Conservation (phyloP, 1,284 basidiomycete genomes). For the Ceratobasidium sp. region DNA sequence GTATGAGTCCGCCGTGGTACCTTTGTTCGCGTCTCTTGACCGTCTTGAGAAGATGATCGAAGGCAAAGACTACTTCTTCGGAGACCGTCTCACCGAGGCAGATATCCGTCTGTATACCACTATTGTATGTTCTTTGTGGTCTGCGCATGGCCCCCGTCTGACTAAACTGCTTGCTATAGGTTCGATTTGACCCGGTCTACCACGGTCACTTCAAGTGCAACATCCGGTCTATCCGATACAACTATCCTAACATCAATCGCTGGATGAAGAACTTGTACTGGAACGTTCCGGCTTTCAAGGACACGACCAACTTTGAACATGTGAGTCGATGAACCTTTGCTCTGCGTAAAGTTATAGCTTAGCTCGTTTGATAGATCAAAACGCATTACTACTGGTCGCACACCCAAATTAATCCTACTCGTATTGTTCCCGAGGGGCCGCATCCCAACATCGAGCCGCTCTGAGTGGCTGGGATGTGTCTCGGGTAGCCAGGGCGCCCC, state of each 20-base stretch:
- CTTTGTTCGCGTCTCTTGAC: conserved; percentile 84
- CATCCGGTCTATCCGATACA: conserved; percentile 57
- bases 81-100: conserved; percentile 88
- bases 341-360: not conserved
- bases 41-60: conserved; percentile 82
- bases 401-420: conserved; percentile 76
- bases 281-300: conserved; percentile 90
- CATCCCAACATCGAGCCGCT: conserved; percentile 77
- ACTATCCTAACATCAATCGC: conserved; percentile 86
- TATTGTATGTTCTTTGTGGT: conserved; percentile 68
- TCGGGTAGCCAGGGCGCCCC: too few species aligned
- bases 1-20: conserved; percentile 81
- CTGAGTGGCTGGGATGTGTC: too few species aligned
- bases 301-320: conserved; percentile 89
- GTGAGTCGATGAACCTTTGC: conserved; percentile 13
- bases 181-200: conserved; percentile 85
- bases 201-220: conserved; percentile 92
- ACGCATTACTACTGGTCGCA: conserved; percentile 88
- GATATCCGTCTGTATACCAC: conserved; percentile 94
- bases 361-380: conserved; percentile 67
- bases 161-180: conserved; percentile 13
- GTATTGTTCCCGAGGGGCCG: conserved; percentile 83
- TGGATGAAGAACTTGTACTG: conserved; percentile 95
- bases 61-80: conserved; percentile 87
- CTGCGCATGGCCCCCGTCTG: not conserved